Conservation (phyloP, 441 rosid species). For the Melastoma candidum region DNA sequence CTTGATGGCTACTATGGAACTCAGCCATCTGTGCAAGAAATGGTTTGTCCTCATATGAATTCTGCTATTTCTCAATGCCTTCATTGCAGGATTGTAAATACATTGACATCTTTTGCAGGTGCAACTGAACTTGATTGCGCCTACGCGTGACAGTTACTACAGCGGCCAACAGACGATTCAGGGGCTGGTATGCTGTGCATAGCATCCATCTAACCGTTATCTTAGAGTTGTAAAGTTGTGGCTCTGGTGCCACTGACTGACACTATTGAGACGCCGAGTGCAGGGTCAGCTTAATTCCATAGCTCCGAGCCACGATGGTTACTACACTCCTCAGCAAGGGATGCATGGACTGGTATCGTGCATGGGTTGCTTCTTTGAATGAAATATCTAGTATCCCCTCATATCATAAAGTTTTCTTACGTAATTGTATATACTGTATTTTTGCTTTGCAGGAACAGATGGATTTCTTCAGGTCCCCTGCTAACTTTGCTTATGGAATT, state of each 20-base stretch:
- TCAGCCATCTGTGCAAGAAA: slow-evolving; percentile 55
- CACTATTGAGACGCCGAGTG: slow-evolving; percentile 5
- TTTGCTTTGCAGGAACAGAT: slow-evolving; percentile 49
- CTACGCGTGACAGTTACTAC: slow-evolving; percentile 60
- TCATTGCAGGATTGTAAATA: slow-evolving; percentile 3
- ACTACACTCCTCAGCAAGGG: slow-evolving; percentile 58
- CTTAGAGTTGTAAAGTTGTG: slow-evolving; percentile 1
- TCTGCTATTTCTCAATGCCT: slow-evolving; percentile 7
- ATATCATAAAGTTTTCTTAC: slow-evolving; percentile 4
- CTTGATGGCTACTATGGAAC: slow-evolving; percentile 60
- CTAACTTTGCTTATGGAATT: slow-evolving; percentile 47
- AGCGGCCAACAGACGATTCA: slow-evolving; percentile 70
- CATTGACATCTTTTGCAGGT: slow-evolving; percentile 36
- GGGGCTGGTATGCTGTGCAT: slow-evolving; percentile 55
- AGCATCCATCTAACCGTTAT: neutral
- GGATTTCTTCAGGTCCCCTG: slow-evolving; percentile 61
- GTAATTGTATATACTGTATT: neutral
- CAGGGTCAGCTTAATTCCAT: slow-evolving; percentile 78
- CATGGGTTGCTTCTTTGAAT: neutral
- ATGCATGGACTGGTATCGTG: slow-evolving; percentile 65
- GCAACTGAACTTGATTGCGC: slow-evolving; percentile 80
- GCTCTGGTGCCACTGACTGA: slow-evolving; percentile 3
- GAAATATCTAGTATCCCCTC: neutral
- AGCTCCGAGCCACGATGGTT: slow-evolving; percentile 69
- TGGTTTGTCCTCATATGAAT: slow-evolving; percentile 35